Evolutionary conservation across 768 basidiomycete species (phyloP), one percentile per base, ranked within the genome.

Genomic region (Panaeolus papilionaceus): DNA sequence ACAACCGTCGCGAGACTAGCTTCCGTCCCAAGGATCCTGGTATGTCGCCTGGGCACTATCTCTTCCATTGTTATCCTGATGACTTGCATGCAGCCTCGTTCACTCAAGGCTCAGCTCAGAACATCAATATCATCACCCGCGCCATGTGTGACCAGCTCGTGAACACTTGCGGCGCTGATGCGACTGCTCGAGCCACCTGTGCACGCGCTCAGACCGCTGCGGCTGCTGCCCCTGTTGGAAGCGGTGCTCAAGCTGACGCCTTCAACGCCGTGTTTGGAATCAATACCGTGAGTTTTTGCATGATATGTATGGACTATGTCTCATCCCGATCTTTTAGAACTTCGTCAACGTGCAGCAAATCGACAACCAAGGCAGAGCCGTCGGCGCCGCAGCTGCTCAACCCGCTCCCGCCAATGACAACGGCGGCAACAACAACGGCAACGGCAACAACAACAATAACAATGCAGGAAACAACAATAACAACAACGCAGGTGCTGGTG

Each of bases 261-360:
- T 91, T 89, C 83, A 90, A 91, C 76, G 80, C 79, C 16, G 83
- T 75, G 47, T 88, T 90, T 68, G 87, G 85, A 18, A 82, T 86
- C 68, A 76, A 62, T 3, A 89, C 88, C 62, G 82, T 83, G 61
- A 63, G 79, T 73, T 54, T 16, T 42, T 26, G 37, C 7, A 38
- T 65, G n/a, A 37, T 12, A 23, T 16, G 38, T 66, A 26, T 42
- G 49, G 18, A 40, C 42, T 11, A 11, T 16, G 14, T 40, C 63
- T n/a, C 20, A 47, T n/a, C 70, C n/a, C 11, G 6, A 37, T 61
- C 11, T 16, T 63, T 4, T 67, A 84, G 82, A 75, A 85, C 76
- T 89, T 90, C 72, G 80, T 78, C 6, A 68, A 69, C 45, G 81
- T 87, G 38, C 67, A 79, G 18, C 76, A 74, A 18, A 71, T 88